Conservation (phyloP, 306 rosid genomes). For the Vigna radiata region DNA sequence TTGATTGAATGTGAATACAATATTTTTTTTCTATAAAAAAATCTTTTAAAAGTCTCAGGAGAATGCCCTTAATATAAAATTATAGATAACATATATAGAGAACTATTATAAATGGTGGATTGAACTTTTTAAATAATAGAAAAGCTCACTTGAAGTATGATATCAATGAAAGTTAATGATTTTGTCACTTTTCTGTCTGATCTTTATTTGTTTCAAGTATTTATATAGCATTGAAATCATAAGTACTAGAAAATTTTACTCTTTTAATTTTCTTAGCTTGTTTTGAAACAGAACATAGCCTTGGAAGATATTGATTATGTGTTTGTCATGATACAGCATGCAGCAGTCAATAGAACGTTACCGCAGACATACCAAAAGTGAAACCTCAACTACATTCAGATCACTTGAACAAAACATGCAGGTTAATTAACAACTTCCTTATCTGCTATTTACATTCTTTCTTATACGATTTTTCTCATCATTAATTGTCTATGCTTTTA, state of each 20-base stretch:
- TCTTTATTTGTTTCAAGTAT: background rate
- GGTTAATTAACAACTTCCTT: constrained; percentile 45
- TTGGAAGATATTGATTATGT: constrained; percentile 9
- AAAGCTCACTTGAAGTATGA: background rate
- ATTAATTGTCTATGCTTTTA: too few species aligned
- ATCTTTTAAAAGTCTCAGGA: too few species aligned
- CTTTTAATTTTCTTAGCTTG: background rate
- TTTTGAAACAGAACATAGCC: background rate
- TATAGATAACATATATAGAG: too few species aligned
- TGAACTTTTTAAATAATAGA: background rate
- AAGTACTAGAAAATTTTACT: too few species aligned
- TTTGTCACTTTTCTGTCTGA: background rate
- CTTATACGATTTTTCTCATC: background rate
- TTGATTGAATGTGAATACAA: too few species aligned
- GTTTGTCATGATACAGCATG: constrained; percentile 55
- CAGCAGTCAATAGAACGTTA: constrained; percentile 70
- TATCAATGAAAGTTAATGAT: constrained; percentile 2
- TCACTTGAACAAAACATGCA: constrained; percentile 58
- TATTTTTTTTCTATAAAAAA: too few species aligned
- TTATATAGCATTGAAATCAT: background rate
- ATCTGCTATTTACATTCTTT: background rate
- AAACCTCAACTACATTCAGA: constrained; percentile 43
- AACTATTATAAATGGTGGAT: too few species aligned
- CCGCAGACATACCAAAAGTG: constrained; percentile 55
- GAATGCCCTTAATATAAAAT: too few species aligned